Evolutionary conservation across 495 filamentous ascomycete species (phyloP).

Genomic region (Bathelium albidoporum): DNA sequence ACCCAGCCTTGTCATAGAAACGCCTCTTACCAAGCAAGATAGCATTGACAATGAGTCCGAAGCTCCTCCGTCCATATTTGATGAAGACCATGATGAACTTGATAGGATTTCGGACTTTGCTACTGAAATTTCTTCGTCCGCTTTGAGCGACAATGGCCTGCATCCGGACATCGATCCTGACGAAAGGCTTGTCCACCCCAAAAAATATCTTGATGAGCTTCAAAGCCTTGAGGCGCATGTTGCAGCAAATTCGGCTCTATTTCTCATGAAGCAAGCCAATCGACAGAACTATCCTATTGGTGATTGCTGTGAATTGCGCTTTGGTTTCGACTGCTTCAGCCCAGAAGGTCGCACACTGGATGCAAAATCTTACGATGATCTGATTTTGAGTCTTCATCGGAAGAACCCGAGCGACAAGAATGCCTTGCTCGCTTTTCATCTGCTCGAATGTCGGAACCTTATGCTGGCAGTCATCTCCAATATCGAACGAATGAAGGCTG

Average conservation of each 20-base stretch:
- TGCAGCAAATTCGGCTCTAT: constrained; percentile 8
- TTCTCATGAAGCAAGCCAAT: constrained; percentile 9
- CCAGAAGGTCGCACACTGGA: neutral
- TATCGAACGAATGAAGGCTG: constrained; percentile 4
- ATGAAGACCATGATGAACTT: neutral
- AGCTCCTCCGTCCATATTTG: constrained; percentile 8
- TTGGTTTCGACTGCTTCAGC: neutral
- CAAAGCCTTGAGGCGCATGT: constrained; percentile 11
- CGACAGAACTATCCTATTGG: constrained; percentile 7
- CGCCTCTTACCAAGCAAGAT: neutral
- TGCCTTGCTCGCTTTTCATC: constrained; percentile 5
- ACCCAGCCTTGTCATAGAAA: neutral
- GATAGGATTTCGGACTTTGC: constrained; percentile 6
- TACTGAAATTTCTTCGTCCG: constrained; percentile 6
- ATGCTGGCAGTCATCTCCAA: constrained; percentile 5
- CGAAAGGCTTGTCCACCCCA: constrained; percentile 4
- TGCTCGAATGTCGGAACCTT: constrained; percentile 10
- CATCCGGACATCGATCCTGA: constrained; percentile 11
- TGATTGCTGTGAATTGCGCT: neutral
- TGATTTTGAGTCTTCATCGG: neutral
- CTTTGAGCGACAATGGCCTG: neutral
- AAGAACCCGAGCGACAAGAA: neutral
- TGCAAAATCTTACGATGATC: neutral
- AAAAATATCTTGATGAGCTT: constrained; percentile 8
- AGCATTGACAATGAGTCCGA: constrained; percentile 10